Evolutionary conservation across 306 rosid species (phyloP).

Genomic region (Vigna reflexopilosa): DNA sequence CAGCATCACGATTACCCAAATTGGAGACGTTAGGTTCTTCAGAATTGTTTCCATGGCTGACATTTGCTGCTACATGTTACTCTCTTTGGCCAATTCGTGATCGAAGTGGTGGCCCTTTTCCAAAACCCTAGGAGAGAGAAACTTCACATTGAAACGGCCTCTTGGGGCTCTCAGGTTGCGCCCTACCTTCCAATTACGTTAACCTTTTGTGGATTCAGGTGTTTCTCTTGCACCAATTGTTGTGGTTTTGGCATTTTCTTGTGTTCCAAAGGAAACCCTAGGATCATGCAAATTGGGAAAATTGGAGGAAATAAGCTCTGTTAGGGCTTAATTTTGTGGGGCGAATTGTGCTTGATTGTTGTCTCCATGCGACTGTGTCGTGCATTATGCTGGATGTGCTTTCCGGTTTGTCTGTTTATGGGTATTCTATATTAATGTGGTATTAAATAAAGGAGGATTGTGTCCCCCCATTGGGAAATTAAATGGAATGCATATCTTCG

Average conservation of each 20-base stretch:
- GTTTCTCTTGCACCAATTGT: slow-evolving; percentile 44
- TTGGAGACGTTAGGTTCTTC: slow-evolving; percentile 39
- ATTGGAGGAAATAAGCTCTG: slow-evolving; percentile 42
- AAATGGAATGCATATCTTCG: slow-evolving; percentile 25
- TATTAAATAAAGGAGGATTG: slow-evolving; percentile 41
- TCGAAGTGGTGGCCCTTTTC: slow-evolving; percentile 38
- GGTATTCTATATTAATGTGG: slow-evolving; percentile 40
- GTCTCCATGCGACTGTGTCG: slow-evolving; percentile 35
- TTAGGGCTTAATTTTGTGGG: slow-evolving; percentile 53
- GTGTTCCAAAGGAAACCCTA: slow-evolving; percentile 65
- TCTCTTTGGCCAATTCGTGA: slow-evolving; percentile 57
- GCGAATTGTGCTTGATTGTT: slow-evolving; percentile 40
- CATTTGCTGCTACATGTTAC: slow-evolving; percentile 56
- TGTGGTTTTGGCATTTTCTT: slow-evolving; percentile 44
- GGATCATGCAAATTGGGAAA: slow-evolving; percentile 52
- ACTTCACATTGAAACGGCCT: slow-evolving; percentile 44
- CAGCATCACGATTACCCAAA: slow-evolving; percentile 39
- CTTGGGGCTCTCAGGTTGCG: slow-evolving; percentile 38
- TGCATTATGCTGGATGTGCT: slow-evolving; percentile 65
- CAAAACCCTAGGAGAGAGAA: slow-evolving; percentile 87
- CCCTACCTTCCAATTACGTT: slow-evolving; percentile 56
- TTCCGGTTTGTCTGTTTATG: slow-evolving; percentile 38
- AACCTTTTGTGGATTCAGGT: slow-evolving; percentile 59
- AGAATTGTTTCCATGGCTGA: slow-evolving; percentile 58
- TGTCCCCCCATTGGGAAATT: slow-evolving; percentile 38